Evolutionary conservation across 1,139 yeast species (phyloP).

Genomic region (Diutina sp.): DNA sequence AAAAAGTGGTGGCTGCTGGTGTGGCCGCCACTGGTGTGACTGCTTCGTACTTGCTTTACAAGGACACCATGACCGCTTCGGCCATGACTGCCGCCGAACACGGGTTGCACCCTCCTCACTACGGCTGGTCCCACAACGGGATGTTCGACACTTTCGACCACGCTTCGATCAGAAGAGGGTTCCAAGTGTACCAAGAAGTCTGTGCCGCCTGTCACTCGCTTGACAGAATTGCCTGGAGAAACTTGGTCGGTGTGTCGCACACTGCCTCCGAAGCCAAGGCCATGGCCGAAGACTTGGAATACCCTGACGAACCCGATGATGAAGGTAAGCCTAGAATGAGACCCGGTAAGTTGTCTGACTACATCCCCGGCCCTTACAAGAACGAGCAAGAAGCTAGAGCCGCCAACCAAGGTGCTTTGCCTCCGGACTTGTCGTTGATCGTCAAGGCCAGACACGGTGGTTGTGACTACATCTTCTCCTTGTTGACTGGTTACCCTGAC

Average conservation of each 20-base stretch:
- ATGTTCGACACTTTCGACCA: slow-evolving; percentile 91
- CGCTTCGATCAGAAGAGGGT: slow-evolving; percentile 96
- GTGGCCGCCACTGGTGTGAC: slow-evolving; percentile 58
- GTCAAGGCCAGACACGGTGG: slow-evolving; percentile 99
- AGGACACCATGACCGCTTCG: slow-evolving; percentile 70
- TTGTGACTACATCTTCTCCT: slow-evolving; percentile 84
- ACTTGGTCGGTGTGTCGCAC: slow-evolving; percentile 93
- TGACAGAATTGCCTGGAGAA: slow-evolving; percentile 98
- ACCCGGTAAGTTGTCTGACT: slow-evolving; percentile 95
- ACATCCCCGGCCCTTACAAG: slow-evolving; percentile 89
- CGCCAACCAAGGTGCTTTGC: slow-evolving; percentile 97
- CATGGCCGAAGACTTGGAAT: slow-evolving; percentile 93
- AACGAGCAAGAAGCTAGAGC: slow-evolving; percentile 99
- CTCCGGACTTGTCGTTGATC: slow-evolving; percentile 94
- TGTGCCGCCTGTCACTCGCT: slow-evolving; percentile 98
- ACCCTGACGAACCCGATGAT: slow-evolving; percentile 98
- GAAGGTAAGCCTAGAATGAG: slow-evolving; percentile 98
- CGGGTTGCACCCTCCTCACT: slow-evolving; percentile 92
- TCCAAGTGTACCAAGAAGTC: slow-evolving; percentile 96
- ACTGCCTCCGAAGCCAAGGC: slow-evolving; percentile 82
- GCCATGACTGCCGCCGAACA: slow-evolving; percentile 99
- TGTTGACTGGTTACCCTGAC: slow-evolving; percentile 97
- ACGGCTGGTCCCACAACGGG: slow-evolving; percentile 90
- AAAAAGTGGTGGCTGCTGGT: slow-evolving; percentile 48
- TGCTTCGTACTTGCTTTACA: slow-evolving; percentile 65